Percentiles rank a stretch among this genome's conserved stretches.
Conservation (phyloP, 345 rosid genomes). For the Abelmoschus esculentus region DNA sequence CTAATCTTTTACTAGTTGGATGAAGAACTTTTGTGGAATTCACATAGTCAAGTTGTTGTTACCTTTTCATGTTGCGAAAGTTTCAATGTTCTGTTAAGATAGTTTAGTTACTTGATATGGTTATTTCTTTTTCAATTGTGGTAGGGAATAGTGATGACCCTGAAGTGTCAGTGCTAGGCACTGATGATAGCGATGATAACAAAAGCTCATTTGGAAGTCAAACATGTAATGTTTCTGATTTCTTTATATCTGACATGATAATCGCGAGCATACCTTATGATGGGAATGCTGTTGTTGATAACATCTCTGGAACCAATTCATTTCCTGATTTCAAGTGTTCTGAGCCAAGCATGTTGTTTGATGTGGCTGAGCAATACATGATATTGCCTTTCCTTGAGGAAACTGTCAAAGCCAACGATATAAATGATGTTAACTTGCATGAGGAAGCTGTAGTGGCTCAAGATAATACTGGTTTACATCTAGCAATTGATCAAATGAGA, state of each 20-base stretch:
- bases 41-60: not conserved
- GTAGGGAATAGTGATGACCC: slow-evolving; percentile 23
- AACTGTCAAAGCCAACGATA: slow-evolving; percentile 36
- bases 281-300: slow-evolving; percentile 32
- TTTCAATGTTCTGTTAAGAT: slow-evolving; percentile 5
- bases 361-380: slow-evolving; percentile 65
- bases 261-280: slow-evolving; percentile 44
- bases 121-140: slow-evolving; percentile 5
- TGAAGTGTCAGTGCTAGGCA: slow-evolving; percentile 24
- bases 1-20: not conserved
- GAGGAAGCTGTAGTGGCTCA: slow-evolving; percentile 33
- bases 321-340: slow-evolving; percentile 56
- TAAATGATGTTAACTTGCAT: slow-evolving; percentile 33
- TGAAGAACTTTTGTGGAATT: not conserved
- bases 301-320: slow-evolving; percentile 19
- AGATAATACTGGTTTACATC: slow-evolving; percentile 46
- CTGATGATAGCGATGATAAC: slow-evolving; percentile 33
- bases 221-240: slow-evolving; percentile 58
- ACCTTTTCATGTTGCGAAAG: not conserved
- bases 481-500: slow-evolving; percentile 61
- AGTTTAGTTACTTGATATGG: not conserved
- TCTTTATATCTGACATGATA: slow-evolving; percentile 56
- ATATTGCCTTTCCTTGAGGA: slow-evolving; percentile 73
- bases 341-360: slow-evolving; percentile 48
- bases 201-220: slow-evolving; percentile 34